A percentile compares a stretch with the other conserved stretches of the same genome.
Evolutionary conservation across 2,329 filamentous ascomycete genomes (phyloP).

Genomic region (Thermoascus crustaceus): DNA sequence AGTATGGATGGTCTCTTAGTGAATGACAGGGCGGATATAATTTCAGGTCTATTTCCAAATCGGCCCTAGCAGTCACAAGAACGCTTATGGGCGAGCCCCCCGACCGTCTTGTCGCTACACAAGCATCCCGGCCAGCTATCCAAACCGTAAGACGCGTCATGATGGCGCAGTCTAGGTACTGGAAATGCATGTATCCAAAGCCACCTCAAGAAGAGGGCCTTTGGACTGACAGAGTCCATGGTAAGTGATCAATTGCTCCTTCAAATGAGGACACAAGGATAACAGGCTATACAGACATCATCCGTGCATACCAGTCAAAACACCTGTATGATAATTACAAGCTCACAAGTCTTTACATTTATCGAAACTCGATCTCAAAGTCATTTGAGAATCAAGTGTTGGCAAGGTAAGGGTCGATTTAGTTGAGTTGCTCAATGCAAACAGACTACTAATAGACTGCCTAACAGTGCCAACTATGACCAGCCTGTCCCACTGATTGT

Average conservation of each 20-base stretch:
- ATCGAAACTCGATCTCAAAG: slow-evolving; percentile 61
- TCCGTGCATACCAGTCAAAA: slow-evolving; percentile 68
- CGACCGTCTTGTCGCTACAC: slow-evolving; percentile 44
- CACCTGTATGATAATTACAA: slow-evolving; percentile 61
- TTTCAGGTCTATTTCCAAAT: slow-evolving; percentile 81
- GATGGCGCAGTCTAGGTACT: slow-evolving; percentile 58
- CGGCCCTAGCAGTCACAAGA: slow-evolving; percentile 79
- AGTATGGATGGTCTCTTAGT: background rate
- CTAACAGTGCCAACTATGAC: slow-evolving; percentile 53
- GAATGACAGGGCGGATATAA: slow-evolving; percentile 71
- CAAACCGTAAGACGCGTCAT: slow-evolving; percentile 51
- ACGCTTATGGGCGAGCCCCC: slow-evolving; percentile 96
- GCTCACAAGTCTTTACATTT: slow-evolving; percentile 75
- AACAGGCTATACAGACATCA: slow-evolving; percentile 50
- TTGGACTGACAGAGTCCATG: slow-evolving; percentile 54
- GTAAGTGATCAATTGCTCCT: slow-evolving; percentile 19
- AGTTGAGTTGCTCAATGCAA: background rate
- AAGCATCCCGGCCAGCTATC: slow-evolving; percentile 45
- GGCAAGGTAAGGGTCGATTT: slow-evolving; percentile 51
- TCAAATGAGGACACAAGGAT: slow-evolving; percentile 3
- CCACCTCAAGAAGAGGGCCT: slow-evolving; percentile 20
- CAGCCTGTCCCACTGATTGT: slow-evolving; percentile 63
- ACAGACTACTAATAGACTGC: slow-evolving; percentile 5
- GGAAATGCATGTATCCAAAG: slow-evolving; percentile 78
- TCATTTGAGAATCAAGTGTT: slow-evolving; percentile 82